Percentiles rank a stretch among this genome's conserved stretches.
phyloP scores from a whole-genome alignment of 768 basidiomycete species.

The Kwoniella newhampshirensis region DNA sequence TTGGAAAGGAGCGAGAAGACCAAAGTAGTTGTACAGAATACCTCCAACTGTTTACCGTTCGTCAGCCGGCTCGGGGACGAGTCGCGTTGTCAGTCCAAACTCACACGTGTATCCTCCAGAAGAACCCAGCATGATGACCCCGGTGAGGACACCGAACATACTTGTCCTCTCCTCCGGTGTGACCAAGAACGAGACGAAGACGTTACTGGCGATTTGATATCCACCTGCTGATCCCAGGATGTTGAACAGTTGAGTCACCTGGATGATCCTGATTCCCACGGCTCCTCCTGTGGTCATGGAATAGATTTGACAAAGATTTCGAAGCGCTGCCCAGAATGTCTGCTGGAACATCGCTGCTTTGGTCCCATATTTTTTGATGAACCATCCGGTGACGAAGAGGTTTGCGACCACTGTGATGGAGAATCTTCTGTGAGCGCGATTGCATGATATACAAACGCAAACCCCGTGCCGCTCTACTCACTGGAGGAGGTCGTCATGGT shows the following conservation, averaged over 20 bases:
- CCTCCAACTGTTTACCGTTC: constrained; percentile 25
- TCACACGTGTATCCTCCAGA: constrained; percentile 37
- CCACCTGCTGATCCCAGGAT: constrained; percentile 50
- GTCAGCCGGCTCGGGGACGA: not conserved
- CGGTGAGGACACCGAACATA: constrained; percentile 45
- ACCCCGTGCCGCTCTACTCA: constrained; percentile 6
- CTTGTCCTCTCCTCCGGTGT: constrained; percentile 43
- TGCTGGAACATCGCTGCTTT: constrained; percentile 47
- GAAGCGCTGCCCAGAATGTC: constrained; percentile 40
- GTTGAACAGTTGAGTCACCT: constrained; percentile 48
- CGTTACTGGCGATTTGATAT: constrained; percentile 50
- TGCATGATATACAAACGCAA: no score
- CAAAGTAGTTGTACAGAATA: constrained; percentile 21
- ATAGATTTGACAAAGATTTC: constrained; percentile 45
- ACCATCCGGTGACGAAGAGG: constrained; percentile 45
- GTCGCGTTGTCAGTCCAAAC: constrained; percentile 5
- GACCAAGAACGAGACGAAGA: constrained; percentile 38
- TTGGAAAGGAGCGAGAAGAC: constrained; percentile 44
- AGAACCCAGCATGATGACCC: constrained; percentile 40
- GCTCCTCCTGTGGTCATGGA: constrained; percentile 37
- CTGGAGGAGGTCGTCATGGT: constrained; percentile 33
- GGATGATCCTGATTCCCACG: constrained; percentile 38
- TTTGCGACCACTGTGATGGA: constrained; percentile 38
- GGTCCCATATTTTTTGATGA: constrained; percentile 39
- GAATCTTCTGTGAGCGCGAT: no score